Evolutionary conservation across 441 rosid genomes (phyloP).

Genomic region (Manihot esculenta): DNA sequence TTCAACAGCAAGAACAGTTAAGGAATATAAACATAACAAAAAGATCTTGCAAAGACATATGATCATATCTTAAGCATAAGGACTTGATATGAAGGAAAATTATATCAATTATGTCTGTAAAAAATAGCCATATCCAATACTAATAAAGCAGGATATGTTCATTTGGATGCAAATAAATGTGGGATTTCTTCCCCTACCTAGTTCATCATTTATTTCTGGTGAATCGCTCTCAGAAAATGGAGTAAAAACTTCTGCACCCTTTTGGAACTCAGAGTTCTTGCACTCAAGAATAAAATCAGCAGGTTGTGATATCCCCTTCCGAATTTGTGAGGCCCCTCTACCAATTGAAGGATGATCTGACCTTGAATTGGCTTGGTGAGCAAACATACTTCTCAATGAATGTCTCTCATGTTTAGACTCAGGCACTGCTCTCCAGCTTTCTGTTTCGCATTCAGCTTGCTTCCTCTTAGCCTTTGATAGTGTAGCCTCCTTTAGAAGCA

Average conservation of each 20-base stretch:
- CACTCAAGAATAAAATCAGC: conserved; percentile 35
- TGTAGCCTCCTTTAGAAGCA: conserved; percentile 60
- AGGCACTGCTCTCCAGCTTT: conserved; percentile 53
- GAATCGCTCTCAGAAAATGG: conserved; percentile 40
- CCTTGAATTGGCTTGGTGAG: conserved; percentile 42
- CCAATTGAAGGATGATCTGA: conserved; percentile 33
- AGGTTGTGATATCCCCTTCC: conserved; percentile 34
- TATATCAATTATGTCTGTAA: background rate
- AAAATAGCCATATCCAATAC: background rate
- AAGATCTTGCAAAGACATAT: background rate
- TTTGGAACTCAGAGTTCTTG: conserved; percentile 38
- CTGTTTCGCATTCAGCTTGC: conserved; percentile 66
- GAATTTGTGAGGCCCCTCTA: conserved; percentile 35
- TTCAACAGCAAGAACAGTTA: conserved; percentile 31
- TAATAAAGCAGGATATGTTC: too few relatives aligned
- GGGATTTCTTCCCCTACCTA: conserved; percentile 39
- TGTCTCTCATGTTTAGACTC: conserved; percentile 58
- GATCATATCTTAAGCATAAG: conserved; percentile 3
- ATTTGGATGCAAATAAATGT: background rate
- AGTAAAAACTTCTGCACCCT: conserved; percentile 37
- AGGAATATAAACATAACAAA: conserved; percentile 17
- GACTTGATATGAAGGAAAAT: too few relatives aligned
- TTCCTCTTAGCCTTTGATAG: conserved; percentile 56
- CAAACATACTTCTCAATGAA: conserved; percentile 70
- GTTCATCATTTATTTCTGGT: conserved; percentile 37